phyloP scores from a whole-genome alignment of 306 rosid genomes.

The Trifolium dubium region DNA sequence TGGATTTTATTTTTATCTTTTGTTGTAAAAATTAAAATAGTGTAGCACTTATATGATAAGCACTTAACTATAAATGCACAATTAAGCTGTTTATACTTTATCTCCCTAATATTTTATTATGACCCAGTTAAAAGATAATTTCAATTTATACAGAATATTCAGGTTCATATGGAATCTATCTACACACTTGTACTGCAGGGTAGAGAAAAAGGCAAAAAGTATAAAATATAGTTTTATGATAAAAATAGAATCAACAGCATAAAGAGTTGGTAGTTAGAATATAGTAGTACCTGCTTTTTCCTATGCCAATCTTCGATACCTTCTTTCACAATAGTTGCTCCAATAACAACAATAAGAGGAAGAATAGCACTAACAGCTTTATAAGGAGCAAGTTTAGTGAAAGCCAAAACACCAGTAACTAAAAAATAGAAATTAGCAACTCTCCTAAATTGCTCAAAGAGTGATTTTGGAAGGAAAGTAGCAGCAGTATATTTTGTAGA shows the following conservation, averaged over 20 bases:
- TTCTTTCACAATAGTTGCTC: constrained; percentile 83
- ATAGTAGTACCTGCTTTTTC: constrained; percentile 81
- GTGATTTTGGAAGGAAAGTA: constrained; percentile 87
- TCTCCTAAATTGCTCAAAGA: constrained; percentile 98
- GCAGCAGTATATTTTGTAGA: constrained; percentile 80
- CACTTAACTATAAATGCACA: background rate
- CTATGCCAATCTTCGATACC: constrained; percentile 83
- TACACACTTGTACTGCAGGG: constrained; percentile 28
- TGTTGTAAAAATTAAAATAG: background rate
- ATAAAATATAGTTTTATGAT: constrained; percentile 14
- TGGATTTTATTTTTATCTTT: background rate
- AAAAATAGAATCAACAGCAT: constrained; percentile 21
- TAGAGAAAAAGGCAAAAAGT: constrained; percentile 11
- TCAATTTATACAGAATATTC: background rate
- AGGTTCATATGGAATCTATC: constrained; percentile 38
- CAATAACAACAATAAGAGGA: constrained; percentile 69
- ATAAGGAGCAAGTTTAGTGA: constrained; percentile 85
- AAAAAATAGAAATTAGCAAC: constrained; percentile 91
- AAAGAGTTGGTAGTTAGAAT: constrained; percentile 12
- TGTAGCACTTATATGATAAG: background rate
- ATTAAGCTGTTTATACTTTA: background rate
- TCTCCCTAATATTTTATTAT: background rate
- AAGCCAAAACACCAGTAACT: constrained; percentile 73
- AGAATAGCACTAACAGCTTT: constrained; percentile 74
- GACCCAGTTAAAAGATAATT: background rate